phyloP scores from a whole-genome alignment of 768 basidiomycete species.

The Sistotremastrum niveocremeum region DNA sequence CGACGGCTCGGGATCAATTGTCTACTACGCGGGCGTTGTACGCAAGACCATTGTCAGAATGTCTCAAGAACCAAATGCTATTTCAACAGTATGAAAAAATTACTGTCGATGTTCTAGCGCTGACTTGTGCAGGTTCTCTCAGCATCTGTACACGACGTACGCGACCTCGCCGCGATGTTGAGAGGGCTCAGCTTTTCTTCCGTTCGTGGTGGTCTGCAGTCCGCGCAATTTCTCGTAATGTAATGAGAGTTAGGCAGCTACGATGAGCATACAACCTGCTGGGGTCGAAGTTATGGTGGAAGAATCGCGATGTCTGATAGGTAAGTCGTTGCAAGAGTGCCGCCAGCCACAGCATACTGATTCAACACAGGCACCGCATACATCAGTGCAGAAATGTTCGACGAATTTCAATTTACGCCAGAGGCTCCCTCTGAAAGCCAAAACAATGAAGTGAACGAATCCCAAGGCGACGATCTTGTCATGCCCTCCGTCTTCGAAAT shows the following conservation, averaged over 20 bases:
- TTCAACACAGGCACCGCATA: slow-evolving; percentile 64
- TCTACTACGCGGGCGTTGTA: no score
- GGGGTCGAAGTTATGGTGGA: slow-evolving; percentile 76
- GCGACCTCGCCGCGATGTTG: slow-evolving; percentile 64
- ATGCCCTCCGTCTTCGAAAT: slow-evolving; percentile 54
- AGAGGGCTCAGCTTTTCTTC: slow-evolving; percentile 72
- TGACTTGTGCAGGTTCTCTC: slow-evolving; percentile 35
- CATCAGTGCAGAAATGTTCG: slow-evolving; percentile 64
- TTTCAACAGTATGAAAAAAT: no score
- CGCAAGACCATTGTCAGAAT: no score
- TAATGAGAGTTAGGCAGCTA: slow-evolving; percentile 42
- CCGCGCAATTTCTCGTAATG: slow-evolving; percentile 2
- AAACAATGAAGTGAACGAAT: slow-evolving; percentile 10
- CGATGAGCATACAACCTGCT: slow-evolving; percentile 49
- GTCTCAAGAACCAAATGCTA: no score
- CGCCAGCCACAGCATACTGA: neutral
- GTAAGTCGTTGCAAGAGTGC: slow-evolving; percentile 25
- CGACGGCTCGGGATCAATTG: no score
- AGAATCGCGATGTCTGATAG: slow-evolving; percentile 69
- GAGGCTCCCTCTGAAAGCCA: slow-evolving; percentile 15
- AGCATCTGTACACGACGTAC: slow-evolving; percentile 68
- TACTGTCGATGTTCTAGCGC: no score
- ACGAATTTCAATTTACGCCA: slow-evolving; percentile 57
- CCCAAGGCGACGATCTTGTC: slow-evolving; percentile 18
- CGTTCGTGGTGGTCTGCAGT: slow-evolving; percentile 31